Percentiles rank a stretch among this genome's conserved stretches.
Conservation (phyloP, 2,329 filamentous ascomycete species). For the Magnaporthiopsis poae region DNA sequence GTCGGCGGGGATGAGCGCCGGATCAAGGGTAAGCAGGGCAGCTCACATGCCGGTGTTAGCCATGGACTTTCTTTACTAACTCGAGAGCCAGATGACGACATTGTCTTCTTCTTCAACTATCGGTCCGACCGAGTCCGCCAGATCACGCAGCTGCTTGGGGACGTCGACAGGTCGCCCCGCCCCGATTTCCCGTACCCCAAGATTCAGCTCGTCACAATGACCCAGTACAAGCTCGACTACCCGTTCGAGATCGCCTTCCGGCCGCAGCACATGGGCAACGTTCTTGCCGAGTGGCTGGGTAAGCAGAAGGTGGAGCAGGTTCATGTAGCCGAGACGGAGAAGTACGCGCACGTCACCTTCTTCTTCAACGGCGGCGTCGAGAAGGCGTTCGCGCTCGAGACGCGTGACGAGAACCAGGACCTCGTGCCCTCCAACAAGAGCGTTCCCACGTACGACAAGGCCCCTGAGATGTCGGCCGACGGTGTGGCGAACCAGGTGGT, state of each 20-base stretch:
- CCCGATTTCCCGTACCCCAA: slow-evolving; percentile 92
- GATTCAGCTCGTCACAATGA: slow-evolving; percentile 92
- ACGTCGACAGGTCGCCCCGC: slow-evolving; percentile 79
- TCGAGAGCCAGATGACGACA: slow-evolving; percentile 63
- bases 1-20: slow-evolving; percentile 76
- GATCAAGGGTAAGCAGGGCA: slow-evolving; percentile 57
- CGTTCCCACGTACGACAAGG: slow-evolving; percentile 87
- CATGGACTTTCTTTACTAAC: not conserved
- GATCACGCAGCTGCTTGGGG: slow-evolving; percentile 86
- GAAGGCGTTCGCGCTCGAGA: slow-evolving; percentile 86
- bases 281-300: slow-evolving; percentile 91
- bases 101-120: slow-evolving; percentile 99
- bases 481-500: slow-evolving; percentile 80
- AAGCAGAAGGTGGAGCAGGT: slow-evolving; percentile 87
- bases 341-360: slow-evolving; percentile 98
- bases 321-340: slow-evolving; percentile 96
- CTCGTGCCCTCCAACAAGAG: slow-evolving; percentile 78
- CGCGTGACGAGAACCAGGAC: slow-evolving; percentile 70
- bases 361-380: slow-evolving; percentile 99
- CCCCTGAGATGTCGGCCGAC: slow-evolving; percentile 91
- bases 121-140: slow-evolving; percentile 94
- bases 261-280: slow-evolving; percentile 92
- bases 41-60: not conserved
- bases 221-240: slow-evolving; percentile 92
- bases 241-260: slow-evolving; percentile 86